These are phyloP conservation scores for Cladosporium cucumerinum DNA, from an alignment of 2,329 filamentous ascomycete species.

Conservation along the genomic window DNA sequence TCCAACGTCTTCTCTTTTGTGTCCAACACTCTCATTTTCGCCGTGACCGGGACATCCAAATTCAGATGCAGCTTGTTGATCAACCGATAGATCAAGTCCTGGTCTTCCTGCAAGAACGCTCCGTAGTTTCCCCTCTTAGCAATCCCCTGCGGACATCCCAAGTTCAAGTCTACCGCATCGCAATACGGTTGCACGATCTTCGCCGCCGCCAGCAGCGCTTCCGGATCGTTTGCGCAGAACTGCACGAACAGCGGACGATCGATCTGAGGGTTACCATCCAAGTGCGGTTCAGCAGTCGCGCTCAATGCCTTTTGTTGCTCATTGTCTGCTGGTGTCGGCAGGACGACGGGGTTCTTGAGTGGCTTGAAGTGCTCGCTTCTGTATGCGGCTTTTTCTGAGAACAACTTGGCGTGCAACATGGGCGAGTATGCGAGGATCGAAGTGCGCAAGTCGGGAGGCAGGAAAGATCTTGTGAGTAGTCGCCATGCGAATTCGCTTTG, in stretches of 20 bases:
- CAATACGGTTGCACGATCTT: slow-evolving; percentile 78
- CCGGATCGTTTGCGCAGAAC: slow-evolving; percentile 87
- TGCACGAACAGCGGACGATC: slow-evolving; percentile 93
- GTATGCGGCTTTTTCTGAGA: slow-evolving; percentile 71
- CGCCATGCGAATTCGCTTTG: slow-evolving; percentile 99
- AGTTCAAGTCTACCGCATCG: slow-evolving; percentile 91
- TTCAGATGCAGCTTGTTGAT: slow-evolving; percentile 78
- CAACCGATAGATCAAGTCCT: slow-evolving; percentile 74
- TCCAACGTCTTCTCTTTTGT: slow-evolving; percentile 80
- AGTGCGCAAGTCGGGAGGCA: slow-evolving; percentile 58
- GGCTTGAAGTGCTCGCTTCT: slow-evolving; percentile 79
- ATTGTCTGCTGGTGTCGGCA: slow-evolving; percentile 22
- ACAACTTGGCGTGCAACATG: slow-evolving; percentile 93
- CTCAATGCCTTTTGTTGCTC: slow-evolving; percentile 23
- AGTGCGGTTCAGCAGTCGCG: slow-evolving; percentile 48
- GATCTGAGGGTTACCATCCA: slow-evolving; percentile 81
- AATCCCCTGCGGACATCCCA: slow-evolving; percentile 95
- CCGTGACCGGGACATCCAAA: slow-evolving; percentile 80
- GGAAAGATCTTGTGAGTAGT: slow-evolving; percentile 89
- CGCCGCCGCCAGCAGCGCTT: slow-evolving; percentile 76
- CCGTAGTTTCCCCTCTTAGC: slow-evolving; percentile 88
- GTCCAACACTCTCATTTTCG: slow-evolving; percentile 89
- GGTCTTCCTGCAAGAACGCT: slow-evolving; percentile 91
- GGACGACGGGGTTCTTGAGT: slow-evolving; percentile 35
- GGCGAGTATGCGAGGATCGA: slow-evolving; percentile 85